phyloP scores from a whole-genome alignment of 169 alveolate genomes.

The Cryptosporidium sp. region DNA sequence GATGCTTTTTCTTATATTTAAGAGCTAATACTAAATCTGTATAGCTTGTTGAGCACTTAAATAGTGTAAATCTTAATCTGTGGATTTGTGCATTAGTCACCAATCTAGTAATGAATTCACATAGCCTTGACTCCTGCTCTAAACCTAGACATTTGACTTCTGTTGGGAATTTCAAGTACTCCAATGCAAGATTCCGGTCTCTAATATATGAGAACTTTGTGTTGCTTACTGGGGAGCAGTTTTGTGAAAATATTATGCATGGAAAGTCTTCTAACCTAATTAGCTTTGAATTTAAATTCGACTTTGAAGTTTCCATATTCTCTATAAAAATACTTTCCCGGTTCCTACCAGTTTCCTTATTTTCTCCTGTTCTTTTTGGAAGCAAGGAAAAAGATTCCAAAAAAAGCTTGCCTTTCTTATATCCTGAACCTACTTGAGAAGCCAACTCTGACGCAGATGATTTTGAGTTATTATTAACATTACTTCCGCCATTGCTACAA shows the following conservation, averaged over 20 bases:
- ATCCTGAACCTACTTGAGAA: not conserved
- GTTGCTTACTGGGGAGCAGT: constrained; percentile 33
- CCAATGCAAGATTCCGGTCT: constrained; percentile 20
- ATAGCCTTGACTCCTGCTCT: not conserved
- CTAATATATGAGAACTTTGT: constrained; percentile 1
- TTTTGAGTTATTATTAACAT: not conserved
- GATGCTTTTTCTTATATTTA: constrained; percentile 8
- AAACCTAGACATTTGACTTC: constrained; percentile 29
- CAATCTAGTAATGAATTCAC: constrained; percentile 9
- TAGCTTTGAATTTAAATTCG: not conserved
- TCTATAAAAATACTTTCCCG: not conserved
- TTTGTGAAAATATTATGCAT: constrained; percentile 65
- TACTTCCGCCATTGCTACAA: not conserved
- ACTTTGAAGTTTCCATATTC: not conserved
- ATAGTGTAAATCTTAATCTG: constrained; percentile 62
- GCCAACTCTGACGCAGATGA: not conserved
- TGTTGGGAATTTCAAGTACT: constrained; percentile 57
- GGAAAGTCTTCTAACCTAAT: constrained; percentile 54
- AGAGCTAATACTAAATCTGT: constrained; percentile 46
- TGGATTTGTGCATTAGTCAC: constrained; percentile 56
- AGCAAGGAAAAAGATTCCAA: constrained; percentile 46
- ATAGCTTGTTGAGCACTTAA: constrained; percentile 60
- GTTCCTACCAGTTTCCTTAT: not conserved
- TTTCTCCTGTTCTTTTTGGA: constrained; percentile 8
- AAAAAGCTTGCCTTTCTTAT: constrained; percentile 24